Evolutionary conservation across 768 basidiomycete genomes (phyloP).

Genomic region (Lyophyllum atratum): DNA sequence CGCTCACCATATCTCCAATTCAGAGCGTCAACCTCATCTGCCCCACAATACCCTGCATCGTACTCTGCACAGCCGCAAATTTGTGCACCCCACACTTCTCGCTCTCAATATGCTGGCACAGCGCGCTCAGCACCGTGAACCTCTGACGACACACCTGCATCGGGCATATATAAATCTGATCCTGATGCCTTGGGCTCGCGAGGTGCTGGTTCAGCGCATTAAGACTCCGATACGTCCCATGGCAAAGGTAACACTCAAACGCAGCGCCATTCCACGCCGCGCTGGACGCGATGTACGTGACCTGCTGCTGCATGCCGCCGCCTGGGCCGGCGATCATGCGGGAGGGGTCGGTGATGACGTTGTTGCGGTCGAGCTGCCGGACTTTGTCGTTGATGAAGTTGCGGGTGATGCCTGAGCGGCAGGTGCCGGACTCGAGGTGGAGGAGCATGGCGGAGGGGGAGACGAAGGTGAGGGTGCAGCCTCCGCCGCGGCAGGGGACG

Average conservation of each 20-base stretch:
- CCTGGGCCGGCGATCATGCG: conserved; percentile 44
- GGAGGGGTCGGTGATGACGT: conserved; percentile 57
- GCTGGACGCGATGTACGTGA: conserved; percentile 32
- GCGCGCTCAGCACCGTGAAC: conserved; percentile 56
- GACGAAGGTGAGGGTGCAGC: conserved; percentile 51
- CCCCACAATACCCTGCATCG: conserved; percentile 36
- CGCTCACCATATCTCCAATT: no score
- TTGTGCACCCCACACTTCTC: conserved; percentile 55
- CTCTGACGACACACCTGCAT: conserved; percentile 38
- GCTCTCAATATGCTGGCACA: conserved; percentile 70
- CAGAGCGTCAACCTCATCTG: conserved; percentile 21
- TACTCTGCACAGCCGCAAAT: conserved; percentile 42
- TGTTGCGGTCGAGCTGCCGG: conserved; percentile 41
- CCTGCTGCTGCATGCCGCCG: conserved; percentile 8
- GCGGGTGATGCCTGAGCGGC: conserved; percentile 48
- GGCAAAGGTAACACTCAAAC: conserved; percentile 71
- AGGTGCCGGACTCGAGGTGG: conserved; percentile 65
- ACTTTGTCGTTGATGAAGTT: conserved; percentile 44
- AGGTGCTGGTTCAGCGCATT: conserved; percentile 60
- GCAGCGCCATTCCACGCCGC: conserved; percentile 44
- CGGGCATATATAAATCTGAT: conserved; percentile 58
- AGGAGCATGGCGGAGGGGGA: conserved; percentile 55
- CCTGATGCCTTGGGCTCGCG: conserved; percentile 58
- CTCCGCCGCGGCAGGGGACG: conserved; percentile 35
- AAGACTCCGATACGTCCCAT: conserved; percentile 40